Conservation (phyloP, 352 stramenopile species). For the Aphanomyces invadans region DNA sequence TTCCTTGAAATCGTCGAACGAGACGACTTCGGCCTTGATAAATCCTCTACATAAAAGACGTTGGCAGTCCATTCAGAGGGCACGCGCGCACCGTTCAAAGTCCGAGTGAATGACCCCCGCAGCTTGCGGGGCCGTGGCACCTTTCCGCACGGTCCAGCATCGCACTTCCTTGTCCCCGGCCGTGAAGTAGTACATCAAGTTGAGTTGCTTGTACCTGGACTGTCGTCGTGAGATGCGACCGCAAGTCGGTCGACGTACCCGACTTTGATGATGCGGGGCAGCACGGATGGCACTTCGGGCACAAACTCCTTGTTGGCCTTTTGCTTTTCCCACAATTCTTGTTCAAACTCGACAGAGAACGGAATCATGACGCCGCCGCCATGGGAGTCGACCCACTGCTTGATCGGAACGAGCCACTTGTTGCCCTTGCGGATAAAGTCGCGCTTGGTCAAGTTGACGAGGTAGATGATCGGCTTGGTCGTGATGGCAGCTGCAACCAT, state of each 20-base stretch:
- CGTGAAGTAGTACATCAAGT: conserved; percentile 90
- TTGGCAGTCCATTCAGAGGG: too few species aligned
- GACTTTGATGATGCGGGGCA: conserved; percentile 88
- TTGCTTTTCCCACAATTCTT: conserved; percentile 45
- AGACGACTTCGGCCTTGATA: conserved; percentile 78
- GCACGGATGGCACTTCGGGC: conserved; percentile 35
- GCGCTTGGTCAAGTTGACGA: conserved; percentile 89
- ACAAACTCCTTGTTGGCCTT: conserved; percentile 32
- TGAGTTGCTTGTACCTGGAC: conserved; percentile 73
- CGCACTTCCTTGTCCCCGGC: conserved; percentile 87
- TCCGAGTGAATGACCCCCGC: conserved; percentile 89
- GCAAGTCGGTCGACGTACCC: conserved; percentile 30
- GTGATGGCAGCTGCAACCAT: conserved; percentile 39
- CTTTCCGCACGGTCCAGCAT: conserved; percentile 66
- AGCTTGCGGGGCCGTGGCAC: conserved; percentile 31
- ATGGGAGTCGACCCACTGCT: conserved; percentile 80
- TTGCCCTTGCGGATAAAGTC: conserved; percentile 87
- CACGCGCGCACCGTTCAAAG: conserved; percentile 73
- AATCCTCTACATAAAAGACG: too few species aligned
- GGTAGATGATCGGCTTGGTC: conserved; percentile 88
- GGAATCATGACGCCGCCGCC: conserved; percentile 87
- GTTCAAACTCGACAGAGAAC: conserved; percentile 89
- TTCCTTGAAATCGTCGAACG: conserved; percentile 87
- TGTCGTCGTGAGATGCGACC: neutral
- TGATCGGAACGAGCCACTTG: conserved; percentile 89